phyloP scores from a whole-genome alignment of 2,329 filamentous ascomycete species.

The Triangularia setosa region DNA sequence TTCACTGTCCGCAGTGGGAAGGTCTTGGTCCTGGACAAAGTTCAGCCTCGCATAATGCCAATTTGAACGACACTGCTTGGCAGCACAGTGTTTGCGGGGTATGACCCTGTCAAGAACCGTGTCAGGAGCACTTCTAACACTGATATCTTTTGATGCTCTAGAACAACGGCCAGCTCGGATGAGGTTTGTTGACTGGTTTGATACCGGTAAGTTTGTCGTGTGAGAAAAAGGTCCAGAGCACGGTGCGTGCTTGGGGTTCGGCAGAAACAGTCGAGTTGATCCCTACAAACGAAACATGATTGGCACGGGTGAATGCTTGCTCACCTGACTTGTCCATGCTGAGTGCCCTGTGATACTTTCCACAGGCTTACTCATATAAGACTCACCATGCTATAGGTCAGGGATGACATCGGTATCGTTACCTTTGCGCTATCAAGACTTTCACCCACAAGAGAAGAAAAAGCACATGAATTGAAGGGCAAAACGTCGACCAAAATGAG shows the following conservation, averaged over 20 bases:
- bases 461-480: neutral
- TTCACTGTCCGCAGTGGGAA: neutral
- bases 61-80: slow-evolving; percentile 4
- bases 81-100: neutral
- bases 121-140: neutral
- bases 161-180: neutral
- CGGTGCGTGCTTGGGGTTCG: neutral
- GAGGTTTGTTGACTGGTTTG: neutral
- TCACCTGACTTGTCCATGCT: neutral
- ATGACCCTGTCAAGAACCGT: neutral
- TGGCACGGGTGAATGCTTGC: slow-evolving; percentile 8
- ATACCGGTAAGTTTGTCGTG: neutral
- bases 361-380: neutral
- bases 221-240: neutral
- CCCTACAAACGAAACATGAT: neutral
- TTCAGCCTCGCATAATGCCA: slow-evolving; percentile 4
- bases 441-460: neutral
- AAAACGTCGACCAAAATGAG: neutral
- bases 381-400: neutral
- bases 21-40: neutral
- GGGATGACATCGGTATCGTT: neutral
- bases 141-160: neutral
- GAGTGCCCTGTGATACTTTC: neutral
- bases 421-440: neutral
- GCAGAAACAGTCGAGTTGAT: neutral